A percentile compares a stretch with the other conserved stretches of the same genome.
Evolutionary conservation across 306 rosid genomes (phyloP).

Genomic region (Hippophae tibetana): DNA sequence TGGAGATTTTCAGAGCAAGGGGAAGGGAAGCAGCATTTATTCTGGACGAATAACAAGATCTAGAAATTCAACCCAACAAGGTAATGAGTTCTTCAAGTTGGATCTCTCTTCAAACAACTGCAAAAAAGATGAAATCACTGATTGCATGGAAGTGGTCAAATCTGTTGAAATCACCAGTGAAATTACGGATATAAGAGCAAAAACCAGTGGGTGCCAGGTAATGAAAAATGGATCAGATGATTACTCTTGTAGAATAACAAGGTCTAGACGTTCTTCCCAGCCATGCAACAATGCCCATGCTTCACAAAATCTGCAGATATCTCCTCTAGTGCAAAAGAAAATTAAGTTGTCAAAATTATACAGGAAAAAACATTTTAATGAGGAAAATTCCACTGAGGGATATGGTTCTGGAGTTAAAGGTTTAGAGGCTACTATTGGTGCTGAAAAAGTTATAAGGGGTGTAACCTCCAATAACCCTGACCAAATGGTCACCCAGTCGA

Average conservation of each 20-base stretch:
- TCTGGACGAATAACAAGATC: slow-evolving; percentile 30
- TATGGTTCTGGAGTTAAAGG: slow-evolving; percentile 11
- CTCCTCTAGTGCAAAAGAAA: slow-evolving; percentile 23
- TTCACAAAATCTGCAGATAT: slow-evolving; percentile 13
- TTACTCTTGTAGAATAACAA: slow-evolving; percentile 11
- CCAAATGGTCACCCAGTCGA: slow-evolving; percentile 12
- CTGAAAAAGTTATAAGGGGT: slow-evolving; percentile 16
- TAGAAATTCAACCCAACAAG: slow-evolving; percentile 23
- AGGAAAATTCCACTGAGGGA: slow-evolving; percentile 17
- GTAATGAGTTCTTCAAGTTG: slow-evolving; percentile 17
- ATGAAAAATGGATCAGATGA: slow-evolving; percentile 12
- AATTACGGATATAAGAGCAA: slow-evolving; percentile 10
- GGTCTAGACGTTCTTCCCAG: slow-evolving; percentile 27
- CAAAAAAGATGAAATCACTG: slow-evolving; percentile 16
- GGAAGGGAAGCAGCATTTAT: slow-evolving; percentile 19
- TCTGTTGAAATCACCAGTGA: slow-evolving; percentile 18
- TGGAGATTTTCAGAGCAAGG: slow-evolving; percentile 24
- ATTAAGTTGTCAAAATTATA: slow-evolving; percentile 18
- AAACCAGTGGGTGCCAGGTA: slow-evolving; percentile 17
- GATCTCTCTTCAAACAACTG: slow-evolving; percentile 19
- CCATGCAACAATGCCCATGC: slow-evolving; percentile 16
- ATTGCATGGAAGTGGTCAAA: slow-evolving; percentile 18
- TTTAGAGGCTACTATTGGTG: slow-evolving; percentile 7
- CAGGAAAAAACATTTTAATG: slow-evolving; percentile 16
- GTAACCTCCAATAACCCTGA: slow-evolving; percentile 8